These are phyloP conservation scores for Suillus americanus DNA, from an alignment of 768 basidiomycete genomes.

Conservation along the genomic window DNA sequence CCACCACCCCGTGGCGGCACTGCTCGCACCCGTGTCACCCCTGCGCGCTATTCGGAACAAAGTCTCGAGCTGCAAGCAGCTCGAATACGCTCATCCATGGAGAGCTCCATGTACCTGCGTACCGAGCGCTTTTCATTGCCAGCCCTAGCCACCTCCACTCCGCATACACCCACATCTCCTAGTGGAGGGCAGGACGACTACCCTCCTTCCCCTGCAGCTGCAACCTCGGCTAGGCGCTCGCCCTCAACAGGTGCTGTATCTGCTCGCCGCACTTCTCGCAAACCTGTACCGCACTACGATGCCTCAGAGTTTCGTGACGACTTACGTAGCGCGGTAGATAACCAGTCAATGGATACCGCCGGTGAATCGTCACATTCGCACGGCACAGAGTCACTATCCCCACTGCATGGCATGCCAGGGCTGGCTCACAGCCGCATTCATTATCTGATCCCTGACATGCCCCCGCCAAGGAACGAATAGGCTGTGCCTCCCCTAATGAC, in stretches of 20 bases:
- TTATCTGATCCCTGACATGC: constrained; percentile 63
- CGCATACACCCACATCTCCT: constrained; percentile 19
- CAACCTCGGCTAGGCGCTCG: constrained; percentile 26
- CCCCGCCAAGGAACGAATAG: constrained; percentile 33
- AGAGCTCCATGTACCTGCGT: constrained; percentile 22
- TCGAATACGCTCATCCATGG: constrained; percentile 34
- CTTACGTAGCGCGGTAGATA: constrained; percentile 11
- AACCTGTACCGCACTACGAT: constrained; percentile 58
- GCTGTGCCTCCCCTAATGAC: constrained; percentile 1
- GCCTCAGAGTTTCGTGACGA: constrained; percentile 27
- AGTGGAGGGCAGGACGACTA: constrained; percentile 29
- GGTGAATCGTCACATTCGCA: constrained; percentile 31
- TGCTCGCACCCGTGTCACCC: constrained; percentile 11
- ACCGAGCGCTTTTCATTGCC: constrained; percentile 32
- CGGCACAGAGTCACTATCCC: constrained; percentile 12
- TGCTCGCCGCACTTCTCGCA: constrained; percentile 41
- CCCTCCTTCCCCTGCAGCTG: constrained; percentile 22
- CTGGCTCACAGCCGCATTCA: constrained; percentile 48
- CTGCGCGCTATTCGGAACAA: constrained; percentile 15
- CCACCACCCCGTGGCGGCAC: constrained; percentile 7
- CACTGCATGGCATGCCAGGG: constrained; percentile 12
- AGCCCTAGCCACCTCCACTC: constrained; percentile 11
- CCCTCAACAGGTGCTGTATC: constrained; percentile 26
- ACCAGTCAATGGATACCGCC: constrained; percentile 22
- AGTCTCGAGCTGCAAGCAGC: constrained; percentile 30